These are phyloP conservation scores for Pholiota adiposa DNA, from an alignment of 1,284 basidiomycete genomes.

Conservation along the genomic window DNA sequence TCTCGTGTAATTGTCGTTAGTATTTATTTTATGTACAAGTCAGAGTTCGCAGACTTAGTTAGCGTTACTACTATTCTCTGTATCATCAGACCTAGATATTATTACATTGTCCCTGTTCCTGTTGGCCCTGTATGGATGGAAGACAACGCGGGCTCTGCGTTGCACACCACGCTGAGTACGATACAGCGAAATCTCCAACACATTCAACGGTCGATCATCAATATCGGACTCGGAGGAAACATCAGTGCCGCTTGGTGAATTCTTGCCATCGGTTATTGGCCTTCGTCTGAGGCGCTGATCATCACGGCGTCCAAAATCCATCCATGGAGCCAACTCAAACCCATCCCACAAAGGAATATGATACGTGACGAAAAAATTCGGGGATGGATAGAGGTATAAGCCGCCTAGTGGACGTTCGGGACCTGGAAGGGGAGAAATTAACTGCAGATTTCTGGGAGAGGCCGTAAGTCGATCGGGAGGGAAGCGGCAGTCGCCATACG, in stretches of 20 bases:
- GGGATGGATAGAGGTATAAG: conserved; percentile 10
- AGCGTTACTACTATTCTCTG: neutral
- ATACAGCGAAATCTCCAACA: neutral
- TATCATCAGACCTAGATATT: neutral
- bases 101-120: neutral
- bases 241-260: neutral
- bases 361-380: neutral
- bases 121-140: neutral
- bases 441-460: conserved; percentile 10
- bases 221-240: neutral
- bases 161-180: neutral
- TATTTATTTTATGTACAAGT: no score
- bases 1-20: no score
- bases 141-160: neutral
- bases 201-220: neutral
- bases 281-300: neutral
- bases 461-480: conserved; percentile 14
- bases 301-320: neutral
- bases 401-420: conserved; percentile 20
- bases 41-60: no score
- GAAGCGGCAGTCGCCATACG: conserved; percentile 12
- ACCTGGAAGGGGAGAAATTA: conserved; percentile 9
- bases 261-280: neutral
- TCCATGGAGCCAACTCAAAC: neutral
- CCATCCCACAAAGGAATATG: neutral